Conservation (phyloP, 192 early-diverging fungal species). For the Ambispora gerdemannii region DNA sequence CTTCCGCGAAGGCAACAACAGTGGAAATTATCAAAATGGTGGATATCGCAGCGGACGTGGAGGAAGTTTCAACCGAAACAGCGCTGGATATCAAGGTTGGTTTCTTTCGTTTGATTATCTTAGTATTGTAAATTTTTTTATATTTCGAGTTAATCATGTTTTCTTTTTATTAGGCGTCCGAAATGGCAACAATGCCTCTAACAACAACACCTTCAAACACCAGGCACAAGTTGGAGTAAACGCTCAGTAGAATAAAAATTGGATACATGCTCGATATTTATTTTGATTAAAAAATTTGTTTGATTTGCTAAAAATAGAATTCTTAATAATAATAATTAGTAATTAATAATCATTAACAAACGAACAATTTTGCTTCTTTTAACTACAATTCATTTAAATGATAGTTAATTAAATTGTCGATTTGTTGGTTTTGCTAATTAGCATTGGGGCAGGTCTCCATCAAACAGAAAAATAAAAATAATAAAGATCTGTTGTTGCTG, state of each 20-base stretch:
- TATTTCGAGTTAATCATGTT: background rate
- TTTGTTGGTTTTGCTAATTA: no score
- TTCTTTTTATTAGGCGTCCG: background rate
- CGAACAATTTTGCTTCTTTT: no score
- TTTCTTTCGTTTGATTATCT: background rate
- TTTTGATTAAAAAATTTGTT: background rate
- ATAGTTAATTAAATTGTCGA: no score
- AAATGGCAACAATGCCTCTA: background rate
- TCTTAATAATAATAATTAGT: no score
- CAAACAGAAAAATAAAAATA: no score
- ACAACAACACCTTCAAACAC: background rate
- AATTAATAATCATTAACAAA: no score
- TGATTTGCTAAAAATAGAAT: no score
- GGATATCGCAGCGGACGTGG: slow-evolving; percentile 16
- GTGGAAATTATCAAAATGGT: background rate
- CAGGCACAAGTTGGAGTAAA: background rate
- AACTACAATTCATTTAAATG: no score
- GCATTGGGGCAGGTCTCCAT: no score
- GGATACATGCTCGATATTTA: background rate
- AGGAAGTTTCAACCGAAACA: background rate
- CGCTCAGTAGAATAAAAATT: background rate
- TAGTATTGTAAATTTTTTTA: background rate
- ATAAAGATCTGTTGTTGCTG: no score
- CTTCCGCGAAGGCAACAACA: background rate
- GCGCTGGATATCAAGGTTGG: slow-evolving; percentile 11